Conservation (phyloP, 2,329 filamentous ascomycete species). For the Talaromyces sp. region DNA sequence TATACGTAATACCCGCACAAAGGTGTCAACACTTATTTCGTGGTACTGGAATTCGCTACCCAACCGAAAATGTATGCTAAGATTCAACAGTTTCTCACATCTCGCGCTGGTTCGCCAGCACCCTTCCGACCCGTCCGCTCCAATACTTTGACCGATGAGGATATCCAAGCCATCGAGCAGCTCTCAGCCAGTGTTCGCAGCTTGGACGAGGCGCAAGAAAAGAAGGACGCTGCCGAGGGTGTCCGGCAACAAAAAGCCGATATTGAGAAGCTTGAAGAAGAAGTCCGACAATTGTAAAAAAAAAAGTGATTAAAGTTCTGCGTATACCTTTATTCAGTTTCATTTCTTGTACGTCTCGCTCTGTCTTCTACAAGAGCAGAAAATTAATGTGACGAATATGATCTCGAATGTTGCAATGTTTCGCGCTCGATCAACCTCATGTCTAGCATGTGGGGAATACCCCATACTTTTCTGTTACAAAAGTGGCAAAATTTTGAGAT, state of each 20-base stretch:
- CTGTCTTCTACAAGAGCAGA: background rate
- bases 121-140: constrained; percentile 58
- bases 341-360: background rate
- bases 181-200: constrained; percentile 29
- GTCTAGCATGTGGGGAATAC: background rate
- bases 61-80: background rate
- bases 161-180: constrained; percentile 43
- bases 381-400: background rate
- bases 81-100: constrained; percentile 59
- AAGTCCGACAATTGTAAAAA: constrained; percentile 33
- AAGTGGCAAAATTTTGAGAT: background rate
- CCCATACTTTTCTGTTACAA: background rate
- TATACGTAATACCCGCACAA: too few species aligned
- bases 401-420: background rate
- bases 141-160: constrained; percentile 47
- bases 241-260: constrained; percentile 33
- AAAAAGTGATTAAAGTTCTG: background rate
- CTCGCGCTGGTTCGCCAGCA: constrained; percentile 65
- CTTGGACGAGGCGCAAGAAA: constrained; percentile 17
- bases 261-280: constrained; percentile 36
- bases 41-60: too few species aligned
- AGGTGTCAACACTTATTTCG: too few species aligned
- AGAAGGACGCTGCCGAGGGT: constrained; percentile 24
- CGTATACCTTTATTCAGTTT: background rate
- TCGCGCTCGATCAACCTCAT: background rate